Evolutionary conservation across 192 early-diverging fungal species (phyloP).

Genomic region (Coemansia sp.): DNA sequence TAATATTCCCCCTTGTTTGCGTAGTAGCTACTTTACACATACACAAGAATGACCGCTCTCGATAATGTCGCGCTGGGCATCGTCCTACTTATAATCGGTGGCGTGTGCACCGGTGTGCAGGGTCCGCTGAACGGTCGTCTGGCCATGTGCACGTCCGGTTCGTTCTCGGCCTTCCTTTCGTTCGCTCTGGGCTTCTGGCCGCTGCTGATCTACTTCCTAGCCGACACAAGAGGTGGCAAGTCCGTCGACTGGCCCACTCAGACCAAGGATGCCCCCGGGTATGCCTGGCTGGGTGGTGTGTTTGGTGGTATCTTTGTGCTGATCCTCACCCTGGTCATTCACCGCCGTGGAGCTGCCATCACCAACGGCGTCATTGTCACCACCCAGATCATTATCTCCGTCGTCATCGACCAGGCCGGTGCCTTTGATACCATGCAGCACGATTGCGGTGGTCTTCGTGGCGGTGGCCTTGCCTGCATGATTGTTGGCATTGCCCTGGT

Average conservation of each 20-base stretch:
- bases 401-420: conserved; percentile 41
- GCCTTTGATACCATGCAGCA: conserved; percentile 29
- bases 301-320: conserved; percentile 46
- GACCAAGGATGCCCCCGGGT: conserved; percentile 18
- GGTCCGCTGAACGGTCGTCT: conserved; percentile 47
- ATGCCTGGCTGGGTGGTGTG: conserved; percentile 45
- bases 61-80: conserved; percentile 32
- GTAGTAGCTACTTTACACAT: background rate
- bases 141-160: conserved; percentile 37
- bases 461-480: conserved; percentile 45
- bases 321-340: conserved; percentile 43
- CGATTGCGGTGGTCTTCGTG: conserved; percentile 29
- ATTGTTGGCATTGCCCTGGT: conserved; percentile 47
- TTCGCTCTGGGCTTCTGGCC: conserved; percentile 50
- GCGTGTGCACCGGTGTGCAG: conserved; percentile 40
- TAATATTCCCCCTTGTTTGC: conserved; percentile 7
- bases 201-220: conserved; percentile 44
- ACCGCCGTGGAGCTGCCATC: conserved; percentile 45
- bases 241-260: conserved; percentile 28
- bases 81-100: conserved; percentile 46
- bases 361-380: conserved; percentile 46
- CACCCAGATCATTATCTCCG: conserved; percentile 44
- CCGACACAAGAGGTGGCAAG: conserved; percentile 44
- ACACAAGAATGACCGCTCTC: conserved; percentile 17
- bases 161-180: conserved; percentile 43